Evolutionary conservation across 306 rosid species (phyloP), one percentile per base, ranked within the genome.

Genomic region (Begonia masoniana): DNA sequence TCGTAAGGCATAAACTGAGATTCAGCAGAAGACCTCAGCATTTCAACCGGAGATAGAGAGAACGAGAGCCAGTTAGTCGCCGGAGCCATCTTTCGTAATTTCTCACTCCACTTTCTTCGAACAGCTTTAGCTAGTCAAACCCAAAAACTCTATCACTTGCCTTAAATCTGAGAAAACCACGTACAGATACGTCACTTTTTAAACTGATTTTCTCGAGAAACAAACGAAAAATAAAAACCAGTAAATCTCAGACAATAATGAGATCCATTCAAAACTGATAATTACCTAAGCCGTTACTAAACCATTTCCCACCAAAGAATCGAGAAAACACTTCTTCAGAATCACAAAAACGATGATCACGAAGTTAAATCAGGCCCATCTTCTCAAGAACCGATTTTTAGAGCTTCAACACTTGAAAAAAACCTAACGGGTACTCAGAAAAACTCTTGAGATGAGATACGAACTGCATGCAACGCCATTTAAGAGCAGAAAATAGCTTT

Each of bases 1-100:
- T 83, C 96, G 41, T 78, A 86, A 50, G 71, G 71, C 39, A 64
- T 57, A 49, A 74, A 69, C 70, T 71, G 95, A 3, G 70, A 54
- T 3, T 69, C 66, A 10, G 87, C 72, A 12, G 88, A 63, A 59
- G 85, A 62, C 54, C 88, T 66, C 53, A 80, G 67, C 94, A 86
- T 76, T 78, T 92, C 96, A 78, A 86, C 75, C 3, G 99, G 94
- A 13, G 96, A 82, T 47, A 87, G 57, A 1, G 96, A 87, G 74
- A 87, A 92, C 6, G 99, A 86, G 7, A 92, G 55, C 99, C 99
- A 92, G 63, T 83, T 87, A 31, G 76, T 81, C 13, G 82, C 67
- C 31, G 87, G 94, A 63, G 87, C 99, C 99, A 85, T 84, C 46
- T 10, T n/a, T 13, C 52, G 39, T 43, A 16, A 1, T 15, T 43